Percentiles rank a stretch among this genome's conserved stretches.
Evolutionary conservation across 208 protist species (phyloP).

Genomic region (Crithidia bombi): DNA sequence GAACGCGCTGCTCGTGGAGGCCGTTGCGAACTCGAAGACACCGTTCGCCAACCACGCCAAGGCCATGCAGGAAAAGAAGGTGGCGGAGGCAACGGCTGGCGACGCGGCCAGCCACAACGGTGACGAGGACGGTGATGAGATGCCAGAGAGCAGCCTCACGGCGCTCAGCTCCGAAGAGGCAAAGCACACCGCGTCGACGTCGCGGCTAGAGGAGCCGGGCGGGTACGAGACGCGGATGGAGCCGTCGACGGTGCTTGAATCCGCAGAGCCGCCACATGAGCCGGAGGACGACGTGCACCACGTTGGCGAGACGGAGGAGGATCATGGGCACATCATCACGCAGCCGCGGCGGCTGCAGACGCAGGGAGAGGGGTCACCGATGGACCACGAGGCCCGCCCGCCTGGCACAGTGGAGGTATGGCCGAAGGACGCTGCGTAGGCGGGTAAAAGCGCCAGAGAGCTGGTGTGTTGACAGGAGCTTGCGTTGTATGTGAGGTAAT

Average conservation of each 20-base stretch:
- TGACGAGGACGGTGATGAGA: constrained; percentile 11
- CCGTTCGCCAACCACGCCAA: constrained; percentile 50
- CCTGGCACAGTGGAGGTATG: constrained; percentile 17
- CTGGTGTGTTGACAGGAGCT: no score
- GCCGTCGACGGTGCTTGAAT: constrained; percentile 11
- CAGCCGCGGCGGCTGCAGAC: constrained; percentile 38
- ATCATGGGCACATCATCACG: constrained; percentile 36
- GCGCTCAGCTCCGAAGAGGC: constrained; percentile 11
- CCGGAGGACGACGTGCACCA: constrained; percentile 23
- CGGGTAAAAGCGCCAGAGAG: no score
- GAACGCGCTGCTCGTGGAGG: constrained; percentile 58
- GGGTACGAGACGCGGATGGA: constrained; percentile 20
- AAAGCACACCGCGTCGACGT: neutral
- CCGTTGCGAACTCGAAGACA: constrained; percentile 38
- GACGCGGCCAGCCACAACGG: neutral
- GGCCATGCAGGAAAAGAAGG: constrained; percentile 15
- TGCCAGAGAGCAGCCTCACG: constrained; percentile 19
- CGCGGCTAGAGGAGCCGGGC: constrained; percentile 22
- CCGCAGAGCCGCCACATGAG: constrained; percentile 22
- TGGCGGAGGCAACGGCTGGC: neutral
- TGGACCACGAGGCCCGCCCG: neutral
- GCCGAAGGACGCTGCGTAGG: constrained; percentile 1
- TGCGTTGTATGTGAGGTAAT: no score
- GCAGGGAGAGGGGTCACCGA: neutral
- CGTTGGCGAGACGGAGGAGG: constrained; percentile 27